A percentile compares a stretch with the other conserved stretches of the same genome.
Evolutionary conservation across 495 filamentous ascomycete genomes (phyloP).

Genomic region (Aspergillus homomorphus): DNA sequence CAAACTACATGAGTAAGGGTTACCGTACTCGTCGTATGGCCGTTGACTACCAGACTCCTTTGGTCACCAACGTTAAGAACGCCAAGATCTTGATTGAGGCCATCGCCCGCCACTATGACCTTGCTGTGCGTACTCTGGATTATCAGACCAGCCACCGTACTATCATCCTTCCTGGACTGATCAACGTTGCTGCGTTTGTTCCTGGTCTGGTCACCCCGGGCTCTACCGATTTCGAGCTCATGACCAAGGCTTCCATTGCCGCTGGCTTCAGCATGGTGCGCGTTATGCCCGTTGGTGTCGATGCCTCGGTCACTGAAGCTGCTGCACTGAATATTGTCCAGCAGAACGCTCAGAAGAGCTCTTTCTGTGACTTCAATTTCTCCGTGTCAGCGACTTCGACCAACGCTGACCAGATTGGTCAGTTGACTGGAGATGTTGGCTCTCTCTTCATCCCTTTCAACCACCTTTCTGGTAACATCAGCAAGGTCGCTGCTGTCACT

Average conservation of each 20-base stretch:
- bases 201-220: slow-evolving; percentile 63
- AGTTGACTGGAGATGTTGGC: slow-evolving; percentile 71
- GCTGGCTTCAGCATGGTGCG: slow-evolving; percentile 83
- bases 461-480: slow-evolving; percentile 80
- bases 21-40: slow-evolving; percentile 96
- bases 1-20: slow-evolving; percentile 97
- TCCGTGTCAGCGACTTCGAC: slow-evolving; percentile 75
- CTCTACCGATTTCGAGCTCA: slow-evolving; percentile 65
- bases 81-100: slow-evolving; percentile 96
- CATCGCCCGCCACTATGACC: slow-evolving; percentile 78
- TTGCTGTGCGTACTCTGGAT: slow-evolving; percentile 77
- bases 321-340: slow-evolving; percentile 72
- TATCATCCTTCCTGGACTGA: slow-evolving; percentile 68
- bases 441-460: slow-evolving; percentile 89
- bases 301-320: slow-evolving; percentile 70
- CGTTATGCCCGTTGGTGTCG: slow-evolving; percentile 73
- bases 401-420: slow-evolving; percentile 72
- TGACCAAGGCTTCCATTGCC: slow-evolving; percentile 72
- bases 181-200: slow-evolving; percentile 79
- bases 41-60: slow-evolving; percentile 94
- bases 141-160: slow-evolving; percentile 86
- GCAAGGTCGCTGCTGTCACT: slow-evolving; percentile 78
- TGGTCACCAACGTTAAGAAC: slow-evolving; percentile 99
- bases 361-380: slow-evolving; percentile 81
- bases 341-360: slow-evolving; percentile 63